Evolutionary conservation across 2,329 filamentous ascomycete genomes (phyloP), one percentile per base, ranked within the genome.

Genomic region (Raffaelea arxii): DNA sequence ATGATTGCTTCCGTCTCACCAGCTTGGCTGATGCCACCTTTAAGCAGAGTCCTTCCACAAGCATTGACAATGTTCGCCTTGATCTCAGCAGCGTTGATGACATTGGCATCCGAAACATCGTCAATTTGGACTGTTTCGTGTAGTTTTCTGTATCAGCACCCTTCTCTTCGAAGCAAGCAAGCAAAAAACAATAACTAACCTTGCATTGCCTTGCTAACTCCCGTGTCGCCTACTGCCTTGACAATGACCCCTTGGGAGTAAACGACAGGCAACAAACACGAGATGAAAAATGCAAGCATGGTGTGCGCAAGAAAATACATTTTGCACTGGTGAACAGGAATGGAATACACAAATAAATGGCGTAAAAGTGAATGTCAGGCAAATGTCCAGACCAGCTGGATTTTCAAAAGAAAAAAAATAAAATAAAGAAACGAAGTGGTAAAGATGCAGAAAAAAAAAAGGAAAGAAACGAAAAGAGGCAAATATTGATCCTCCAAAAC

Each of bases 1-100:
- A 46, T 12, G 6, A 46, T 14, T 39, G 36, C 27, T 18, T 46
- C 44, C 3, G 44, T 46, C 16, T 35, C 23, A 18, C 44, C 44
- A 10, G 44, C 25, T 24, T 46, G 36, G 30, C 44, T 46, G 22
- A 46, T 46, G 39, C 30, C 44, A n/a, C 44, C 44, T 14, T 16
- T 32, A 18, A 46, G 44, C n/a, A 46, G 22, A 6, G 44, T 46
- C 5, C 44, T n/a, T 6, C 44, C 44, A 19, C 44, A 46, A 18
- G 44, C 44, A 16, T 46, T 46, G n/a, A 46, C 44, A 10, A 21
- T 25, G 18, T 46, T 46, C 38, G 27, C 14, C 22, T 25, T 32
- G 16, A 46, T 46, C 39, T 46, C 44, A 2, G 25, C 44, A 27
- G 41, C 38, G 30, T 36, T 37, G 22, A 46, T 46, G 30, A 41